These are phyloP conservation scores for Plenodomus lindquistii DNA, from an alignment of 2,329 filamentous ascomycete species.

Conservation along the genomic window DNA sequence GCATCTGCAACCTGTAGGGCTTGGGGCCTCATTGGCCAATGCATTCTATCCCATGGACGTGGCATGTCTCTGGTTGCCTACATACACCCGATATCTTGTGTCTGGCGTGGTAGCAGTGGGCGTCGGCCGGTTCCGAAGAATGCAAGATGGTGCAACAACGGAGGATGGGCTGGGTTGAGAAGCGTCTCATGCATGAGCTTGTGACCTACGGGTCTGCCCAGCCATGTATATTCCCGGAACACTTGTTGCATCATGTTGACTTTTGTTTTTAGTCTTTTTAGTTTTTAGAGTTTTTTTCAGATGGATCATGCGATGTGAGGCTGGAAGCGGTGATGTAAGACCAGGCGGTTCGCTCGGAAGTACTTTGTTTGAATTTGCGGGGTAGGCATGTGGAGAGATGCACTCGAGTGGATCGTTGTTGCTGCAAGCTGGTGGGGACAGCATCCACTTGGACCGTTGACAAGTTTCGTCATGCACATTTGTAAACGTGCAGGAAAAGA, in stretches of 20 bases:
- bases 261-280: too few species aligned
- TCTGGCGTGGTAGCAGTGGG: constrained; percentile 1
- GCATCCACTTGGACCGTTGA: not conserved
- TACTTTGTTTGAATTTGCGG: constrained; percentile 5
- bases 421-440: constrained; percentile 3
- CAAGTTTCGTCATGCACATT: constrained; percentile 4
- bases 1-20: constrained; percentile 8
- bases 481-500: not conserved
- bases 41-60: constrained; percentile 11
- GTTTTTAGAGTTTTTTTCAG: too few species aligned
- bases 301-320: not conserved
- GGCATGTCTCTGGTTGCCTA: constrained; percentile 11
- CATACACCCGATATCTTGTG: constrained; percentile 6
- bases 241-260: not conserved
- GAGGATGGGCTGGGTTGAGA: not conserved
- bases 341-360: constrained; percentile 2
- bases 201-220: not conserved
- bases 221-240: constrained; percentile 1
- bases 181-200: not conserved
- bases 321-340: not conserved
- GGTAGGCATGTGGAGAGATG: constrained; percentile 1
- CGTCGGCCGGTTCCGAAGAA: constrained; percentile 13
- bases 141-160: constrained; percentile 1
- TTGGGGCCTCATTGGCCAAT: constrained; percentile 8
- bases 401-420: constrained; percentile 1